A percentile compares a stretch with the other conserved stretches of the same genome.
Evolutionary conservation across 495 filamentous ascomycete species (phyloP).

Genomic region (Polyplosphaeria fusca): DNA sequence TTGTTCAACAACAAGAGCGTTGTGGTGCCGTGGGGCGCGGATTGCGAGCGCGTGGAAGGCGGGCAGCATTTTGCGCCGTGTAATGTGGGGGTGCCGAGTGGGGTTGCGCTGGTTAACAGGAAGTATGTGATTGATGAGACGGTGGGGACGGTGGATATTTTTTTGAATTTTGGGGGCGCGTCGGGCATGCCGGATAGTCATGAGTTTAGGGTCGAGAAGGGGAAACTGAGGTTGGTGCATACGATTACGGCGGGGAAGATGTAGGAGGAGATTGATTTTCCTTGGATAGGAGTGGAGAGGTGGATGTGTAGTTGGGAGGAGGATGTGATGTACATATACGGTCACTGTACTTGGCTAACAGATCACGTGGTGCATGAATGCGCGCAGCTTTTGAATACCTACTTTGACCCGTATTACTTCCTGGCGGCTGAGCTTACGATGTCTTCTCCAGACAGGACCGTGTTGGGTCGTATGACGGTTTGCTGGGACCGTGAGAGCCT

Average conservation of each 20-base stretch:
- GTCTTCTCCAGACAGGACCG: no score
- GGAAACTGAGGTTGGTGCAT: conserved; percentile 24
- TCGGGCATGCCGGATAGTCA: conserved; percentile 9
- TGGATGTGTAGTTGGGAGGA: no score
- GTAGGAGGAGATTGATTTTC: no score
- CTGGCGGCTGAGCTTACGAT: no score
- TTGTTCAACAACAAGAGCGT: conserved; percentile 40
- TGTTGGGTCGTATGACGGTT: no score
- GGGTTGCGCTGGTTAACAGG: background rate
- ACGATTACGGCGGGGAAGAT: conserved; percentile 16
- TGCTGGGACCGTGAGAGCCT: no score
- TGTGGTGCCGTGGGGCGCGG: background rate
- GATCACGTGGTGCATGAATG: no score
- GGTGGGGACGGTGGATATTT: background rate
- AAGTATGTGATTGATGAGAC: background rate
- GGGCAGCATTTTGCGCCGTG: background rate
- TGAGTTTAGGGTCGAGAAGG: conserved; percentile 20
- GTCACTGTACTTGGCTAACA: no score
- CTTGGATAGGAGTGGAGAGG: no score
- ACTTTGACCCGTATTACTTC: no score
- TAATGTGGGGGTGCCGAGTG: background rate
- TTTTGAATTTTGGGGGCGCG: background rate
- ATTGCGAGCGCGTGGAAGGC: background rate
- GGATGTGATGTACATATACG: no score
- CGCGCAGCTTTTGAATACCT: no score